Conservation (phyloP, 352 stramenopile genomes). For the Blastocystis hominis region DNA sequence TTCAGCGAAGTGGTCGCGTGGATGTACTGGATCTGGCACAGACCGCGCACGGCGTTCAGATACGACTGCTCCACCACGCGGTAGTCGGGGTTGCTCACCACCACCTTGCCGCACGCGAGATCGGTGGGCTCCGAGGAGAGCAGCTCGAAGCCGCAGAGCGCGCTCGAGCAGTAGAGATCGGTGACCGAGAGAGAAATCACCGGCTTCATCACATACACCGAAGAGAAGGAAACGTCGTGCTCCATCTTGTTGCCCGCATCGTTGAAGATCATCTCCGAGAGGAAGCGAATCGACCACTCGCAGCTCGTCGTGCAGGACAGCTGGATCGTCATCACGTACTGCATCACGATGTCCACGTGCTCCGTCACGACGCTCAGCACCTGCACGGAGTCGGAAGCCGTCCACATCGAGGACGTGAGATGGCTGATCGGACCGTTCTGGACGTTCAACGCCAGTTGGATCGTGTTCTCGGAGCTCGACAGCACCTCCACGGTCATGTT, state of each 20-base stretch:
- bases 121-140: slow-evolving; percentile 26
- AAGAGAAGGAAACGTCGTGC: background rate
- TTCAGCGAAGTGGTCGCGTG: background rate
- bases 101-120: background rate
- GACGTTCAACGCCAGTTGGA: background rate
- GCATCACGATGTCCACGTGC: background rate
- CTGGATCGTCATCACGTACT: background rate
- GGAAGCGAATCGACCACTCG: slow-evolving; percentile 26
- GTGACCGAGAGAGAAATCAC: background rate
- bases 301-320: background rate
- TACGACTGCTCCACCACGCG: background rate
- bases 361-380: background rate
- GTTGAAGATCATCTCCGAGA: slow-evolving; percentile 31
- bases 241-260: slow-evolving; percentile 34
- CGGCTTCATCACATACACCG: background rate
- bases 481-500: background rate
- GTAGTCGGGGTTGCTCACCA: background rate
- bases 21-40: background rate
- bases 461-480: background rate
- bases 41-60: background rate
- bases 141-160: background rate
- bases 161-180: background rate
- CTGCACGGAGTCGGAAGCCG: background rate
- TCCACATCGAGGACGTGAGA: background rate
- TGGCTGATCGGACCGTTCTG: background rate